phyloP scores from a whole-genome alignment of 129 eudicot species.

The Scalesia atractyloides region DNA sequence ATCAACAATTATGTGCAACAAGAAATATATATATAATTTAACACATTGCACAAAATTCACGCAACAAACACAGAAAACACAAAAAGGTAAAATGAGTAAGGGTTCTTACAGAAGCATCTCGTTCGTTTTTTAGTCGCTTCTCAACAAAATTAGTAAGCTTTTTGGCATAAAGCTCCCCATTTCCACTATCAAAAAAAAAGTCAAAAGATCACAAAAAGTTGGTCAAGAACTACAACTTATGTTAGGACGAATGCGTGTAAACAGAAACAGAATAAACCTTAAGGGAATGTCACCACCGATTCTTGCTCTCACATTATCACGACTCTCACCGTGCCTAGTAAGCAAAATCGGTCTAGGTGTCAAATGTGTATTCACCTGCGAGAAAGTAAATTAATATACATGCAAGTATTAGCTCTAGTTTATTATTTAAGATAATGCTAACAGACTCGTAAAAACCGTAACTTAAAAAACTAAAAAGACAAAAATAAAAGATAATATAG shows the following conservation, averaged over 20 bases:
- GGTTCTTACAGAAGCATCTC: conserved; percentile 91
- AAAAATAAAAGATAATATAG: neutral
- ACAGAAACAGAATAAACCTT: conserved; percentile 44
- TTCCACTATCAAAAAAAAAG: conserved; percentile 61
- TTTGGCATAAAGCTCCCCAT: conserved; percentile 90
- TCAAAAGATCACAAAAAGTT: conserved; percentile 20
- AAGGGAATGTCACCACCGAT: conserved; percentile 91
- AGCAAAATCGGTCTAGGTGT: conserved; percentile 94
- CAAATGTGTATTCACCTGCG: conserved; percentile 92
- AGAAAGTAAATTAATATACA: conserved; percentile 17
- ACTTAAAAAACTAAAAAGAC: neutral
- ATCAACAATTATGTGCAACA: conserved; percentile 4
- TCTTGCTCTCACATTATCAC: conserved; percentile 84
- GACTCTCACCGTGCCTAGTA: conserved; percentile 92
- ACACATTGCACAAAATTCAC: neutral
- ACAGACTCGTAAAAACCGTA: conserved; percentile 6
- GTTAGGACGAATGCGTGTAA: no score
- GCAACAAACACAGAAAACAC: neutral
- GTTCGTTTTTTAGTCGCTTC: conserved; percentile 87
- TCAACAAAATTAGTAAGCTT: conserved; percentile 94
- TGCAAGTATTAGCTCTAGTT: conserved; percentile 2
- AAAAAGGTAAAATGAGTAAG: conserved; percentile 9
- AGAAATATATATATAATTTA: neutral
- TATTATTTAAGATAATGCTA: conserved; percentile 7
- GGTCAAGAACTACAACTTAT: no score